These are phyloP conservation scores for Scutellaria barbata DNA, from an alignment of 257 asterid genomes.

Conservation along the genomic window DNA sequence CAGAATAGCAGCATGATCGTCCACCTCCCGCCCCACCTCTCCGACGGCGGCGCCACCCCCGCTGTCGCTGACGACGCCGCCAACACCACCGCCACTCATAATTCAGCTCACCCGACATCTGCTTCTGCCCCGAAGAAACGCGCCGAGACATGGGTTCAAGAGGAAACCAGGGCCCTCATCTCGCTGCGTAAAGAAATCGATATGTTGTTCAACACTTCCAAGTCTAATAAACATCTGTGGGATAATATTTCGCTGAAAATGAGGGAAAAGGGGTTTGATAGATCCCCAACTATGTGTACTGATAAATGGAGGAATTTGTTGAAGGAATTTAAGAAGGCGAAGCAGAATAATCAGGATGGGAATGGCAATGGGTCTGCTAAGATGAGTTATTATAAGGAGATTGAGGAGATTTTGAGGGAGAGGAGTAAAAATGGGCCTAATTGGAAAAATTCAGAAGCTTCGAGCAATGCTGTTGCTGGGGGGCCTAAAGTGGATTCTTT, in stretches of 20 bases:
- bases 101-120: slow-evolving; percentile 37
- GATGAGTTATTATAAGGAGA: slow-evolving; percentile 70
- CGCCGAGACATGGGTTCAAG: slow-evolving; percentile 92
- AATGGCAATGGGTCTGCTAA: slow-evolving; percentile 57
- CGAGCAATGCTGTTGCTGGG: slow-evolving; percentile 34
- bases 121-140: slow-evolving; percentile 71
- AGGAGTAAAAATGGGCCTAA: slow-evolving; percentile 54
- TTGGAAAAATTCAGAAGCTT: slow-evolving; percentile 52
- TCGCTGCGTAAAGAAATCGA: slow-evolving; percentile 73
- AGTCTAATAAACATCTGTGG: slow-evolving; percentile 89
- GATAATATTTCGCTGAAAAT: slow-evolving; percentile 80
- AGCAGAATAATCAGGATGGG: slow-evolving; percentile 56
- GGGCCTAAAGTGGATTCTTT: slow-evolving; percentile 66
- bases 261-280: slow-evolving; percentile 90
- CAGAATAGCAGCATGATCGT: slow-evolving; percentile 49
- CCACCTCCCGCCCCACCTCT: slow-evolving; percentile 48
- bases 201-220: slow-evolving; percentile 75
- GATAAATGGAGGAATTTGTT: slow-evolving; percentile 94
- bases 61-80: slow-evolving; percentile 45
- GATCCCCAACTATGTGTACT: slow-evolving; percentile 94
- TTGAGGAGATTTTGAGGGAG: slow-evolving; percentile 73
- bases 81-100: slow-evolving; percentile 34
- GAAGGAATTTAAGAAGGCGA: slow-evolving; percentile 83
- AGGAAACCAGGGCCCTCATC: slow-evolving; percentile 73
- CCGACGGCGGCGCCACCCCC: slow-evolving; percentile 34